These are phyloP conservation scores for Mortierella sp. DNA, from an alignment of 371 early-diverging fungal genomes.

Conservation along the genomic window DNA sequence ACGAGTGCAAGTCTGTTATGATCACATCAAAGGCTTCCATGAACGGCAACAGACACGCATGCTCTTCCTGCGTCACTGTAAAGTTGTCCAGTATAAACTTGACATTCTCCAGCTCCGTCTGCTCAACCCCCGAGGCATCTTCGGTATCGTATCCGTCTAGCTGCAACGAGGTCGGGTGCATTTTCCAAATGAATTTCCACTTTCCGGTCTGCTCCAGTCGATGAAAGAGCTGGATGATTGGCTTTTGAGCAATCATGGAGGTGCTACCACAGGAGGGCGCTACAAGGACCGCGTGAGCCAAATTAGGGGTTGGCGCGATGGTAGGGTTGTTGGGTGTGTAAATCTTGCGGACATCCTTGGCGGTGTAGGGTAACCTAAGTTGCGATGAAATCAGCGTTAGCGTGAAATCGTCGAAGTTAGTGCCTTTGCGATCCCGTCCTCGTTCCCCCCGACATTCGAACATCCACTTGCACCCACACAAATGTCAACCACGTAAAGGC, in stretches of 20 bases:
- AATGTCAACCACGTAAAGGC: not conserved
- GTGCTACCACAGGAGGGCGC: slow-evolving; percentile 53
- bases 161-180: slow-evolving; percentile 53
- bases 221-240: slow-evolving; percentile 53
- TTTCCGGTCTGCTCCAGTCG: slow-evolving; percentile 50
- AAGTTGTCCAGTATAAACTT: slow-evolving; percentile 50
- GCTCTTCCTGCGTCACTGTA: slow-evolving; percentile 48
- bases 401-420: not conserved
- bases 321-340: slow-evolving; percentile 13
- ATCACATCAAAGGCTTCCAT: slow-evolving; percentile 58
- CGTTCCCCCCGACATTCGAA: not conserved
- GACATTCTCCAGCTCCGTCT: slow-evolving; percentile 48
- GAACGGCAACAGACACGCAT: slow-evolving; percentile 56
- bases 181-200: slow-evolving; percentile 58
- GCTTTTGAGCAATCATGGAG: slow-evolving; percentile 45
- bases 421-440: not conserved
- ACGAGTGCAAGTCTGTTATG: slow-evolving; percentile 59
- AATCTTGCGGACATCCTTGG: slow-evolving; percentile 29
- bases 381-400: not conserved
- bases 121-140: slow-evolving; percentile 33
- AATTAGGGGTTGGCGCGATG: not conserved
- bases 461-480: not conserved
- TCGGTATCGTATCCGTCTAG: slow-evolving; percentile 29
- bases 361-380: slow-evolving; percentile 49
- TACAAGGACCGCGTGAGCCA: slow-evolving; percentile 34